Base-by-base conservation (phyloP, 768 basidiomycete species). In the Collybia sp. region DNA sequence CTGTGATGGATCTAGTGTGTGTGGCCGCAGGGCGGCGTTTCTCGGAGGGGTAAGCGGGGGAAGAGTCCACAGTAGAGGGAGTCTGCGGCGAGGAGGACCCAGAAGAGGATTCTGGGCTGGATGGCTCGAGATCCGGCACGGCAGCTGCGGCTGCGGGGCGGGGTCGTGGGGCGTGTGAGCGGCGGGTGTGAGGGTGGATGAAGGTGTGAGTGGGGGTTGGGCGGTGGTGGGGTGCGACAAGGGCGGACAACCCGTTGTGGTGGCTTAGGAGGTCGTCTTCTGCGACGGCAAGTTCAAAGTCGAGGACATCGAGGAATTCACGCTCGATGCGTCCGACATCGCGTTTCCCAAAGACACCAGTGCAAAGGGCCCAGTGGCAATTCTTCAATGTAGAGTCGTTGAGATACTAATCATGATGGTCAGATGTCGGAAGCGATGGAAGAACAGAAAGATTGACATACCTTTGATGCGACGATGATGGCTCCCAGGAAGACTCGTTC, bases 361-460 rank as follows among this genome's bases (percentile, higher is more conserved):
- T 87, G 64, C 85, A 88, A n/a, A 85, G 70, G 8, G 86, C 84
- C 90, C 90, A 93, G 63, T 93, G 90, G 42, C 87, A 75, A 66
- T 93, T 93, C 75, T 93, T 93, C 12, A 92, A 76, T 19, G 88
- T 89, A 12, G 86, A 90, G 62, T 94, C 92, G 62, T 93, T 92
- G 31, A 86, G 69, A 60, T 93, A 93, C 81, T 88, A 49, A 17
- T 34, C 43, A 42, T 8, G 25, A 48, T 10, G 30, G 41, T 51
- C 17, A 55, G 36, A 42, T 46, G 48, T 53, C 18, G 55, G 52
- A 36, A 38, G 35, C 39, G 43, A 39, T 17, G 46, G 13, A 15
- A 47, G 44, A 44, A n/a, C n/a, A n/a, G n/a, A 42, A 43, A 41
- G 31, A 35, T 44, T 53, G 50, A 65, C 60, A 53, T 60, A 87